Percentiles rank a stretch among this genome's conserved stretches.
These are phyloP conservation scores for Antrodiella citrinella DNA, from an alignment of 768 basidiomycete species.

Conservation along the genomic window DNA sequence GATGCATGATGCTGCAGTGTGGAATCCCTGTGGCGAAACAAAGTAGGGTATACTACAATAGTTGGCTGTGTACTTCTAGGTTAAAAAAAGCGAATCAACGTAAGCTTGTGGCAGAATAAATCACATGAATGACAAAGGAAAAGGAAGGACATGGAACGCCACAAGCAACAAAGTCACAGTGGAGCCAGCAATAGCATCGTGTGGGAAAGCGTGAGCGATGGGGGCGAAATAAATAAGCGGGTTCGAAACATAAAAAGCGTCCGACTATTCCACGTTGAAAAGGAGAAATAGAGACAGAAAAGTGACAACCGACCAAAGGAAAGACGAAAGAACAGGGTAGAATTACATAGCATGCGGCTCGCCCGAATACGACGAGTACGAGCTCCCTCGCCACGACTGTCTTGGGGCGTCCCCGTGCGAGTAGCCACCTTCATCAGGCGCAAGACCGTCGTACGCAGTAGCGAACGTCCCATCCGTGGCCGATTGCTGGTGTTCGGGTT, in stretches of 20 bases:
- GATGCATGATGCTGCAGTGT: no score
- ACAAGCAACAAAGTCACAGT: not conserved
- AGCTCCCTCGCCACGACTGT: conserved; percentile 10
- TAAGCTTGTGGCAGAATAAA: not conserved
- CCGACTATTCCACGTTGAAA: not conserved
- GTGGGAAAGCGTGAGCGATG: not conserved
- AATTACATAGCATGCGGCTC: conserved; percentile 5
- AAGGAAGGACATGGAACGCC: not conserved
- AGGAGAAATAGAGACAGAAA: not conserved
- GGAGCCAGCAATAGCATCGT: not conserved
- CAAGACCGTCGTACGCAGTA: conserved; percentile 12
- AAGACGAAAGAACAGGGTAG: not conserved
- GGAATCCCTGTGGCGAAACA: not conserved
- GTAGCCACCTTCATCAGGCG: conserved; percentile 4
- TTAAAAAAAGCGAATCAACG: not conserved
- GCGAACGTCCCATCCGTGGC: conserved; percentile 4
- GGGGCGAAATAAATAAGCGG: not conserved
- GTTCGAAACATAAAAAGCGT: not conserved
- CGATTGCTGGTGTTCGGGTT: conserved; percentile 1
- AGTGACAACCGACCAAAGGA: not conserved
- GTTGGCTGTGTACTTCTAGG: not conserved
- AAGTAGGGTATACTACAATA: not conserved
- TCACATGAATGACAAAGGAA: not conserved
- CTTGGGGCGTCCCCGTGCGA: conserved; percentile 2
- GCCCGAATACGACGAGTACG: conserved; percentile 10